Base-by-base conservation (phyloP, 2,329 filamentous ascomycete genomes). In the Penicillium nordicum region DNA sequence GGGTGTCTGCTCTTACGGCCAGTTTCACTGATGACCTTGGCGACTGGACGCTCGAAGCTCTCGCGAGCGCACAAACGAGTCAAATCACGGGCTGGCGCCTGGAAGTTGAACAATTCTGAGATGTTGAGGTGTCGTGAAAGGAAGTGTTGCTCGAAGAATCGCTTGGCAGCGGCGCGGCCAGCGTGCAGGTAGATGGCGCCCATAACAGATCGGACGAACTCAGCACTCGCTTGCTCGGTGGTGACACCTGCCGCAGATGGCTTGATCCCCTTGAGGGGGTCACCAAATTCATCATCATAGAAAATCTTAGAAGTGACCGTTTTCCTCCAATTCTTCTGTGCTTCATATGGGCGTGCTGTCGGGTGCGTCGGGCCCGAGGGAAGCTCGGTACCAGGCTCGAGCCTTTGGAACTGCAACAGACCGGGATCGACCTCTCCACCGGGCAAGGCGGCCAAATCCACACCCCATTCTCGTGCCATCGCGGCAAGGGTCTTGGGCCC, bases 401-500 rank as follows among this genome's bases (percentile, higher is more conserved):
- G 59, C 53, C 81, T 70, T 76, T 76, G 76, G 80, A 92, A 96
- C 72, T 97, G 94, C 58, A 99, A 80, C 52, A 96, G 80, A 6
- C 93, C 94, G 0, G 92, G 88, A 72, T 99, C 94, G 54, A 97
- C 92, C 77, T 97, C 93, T 57, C 85, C 85, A 49, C 93, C 94
- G 0, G 94, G 94, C 21, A 86, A 88, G 11, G 89, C 90, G n/a
- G 90, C 93, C 42, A 81, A 78, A 73, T 97, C 93, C 16, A 97
- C 86, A 76, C 94, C 94, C 94, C 94, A 99, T 77, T 94, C 89
- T 60, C 82, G 80, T 16, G 89, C 85, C 63, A 97, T 83, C 21
- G 86, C 80, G 50, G 87, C 79, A 45, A 97, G 81, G 1, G 92
- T 86, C 63, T 86, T 84, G 6, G 85, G 82, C 5, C 94, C 94